Evolutionary conservation across 768 basidiomycete genomes (phyloP), one percentile per base, ranked within the genome.

Genomic region (Boletus huronensis): DNA sequence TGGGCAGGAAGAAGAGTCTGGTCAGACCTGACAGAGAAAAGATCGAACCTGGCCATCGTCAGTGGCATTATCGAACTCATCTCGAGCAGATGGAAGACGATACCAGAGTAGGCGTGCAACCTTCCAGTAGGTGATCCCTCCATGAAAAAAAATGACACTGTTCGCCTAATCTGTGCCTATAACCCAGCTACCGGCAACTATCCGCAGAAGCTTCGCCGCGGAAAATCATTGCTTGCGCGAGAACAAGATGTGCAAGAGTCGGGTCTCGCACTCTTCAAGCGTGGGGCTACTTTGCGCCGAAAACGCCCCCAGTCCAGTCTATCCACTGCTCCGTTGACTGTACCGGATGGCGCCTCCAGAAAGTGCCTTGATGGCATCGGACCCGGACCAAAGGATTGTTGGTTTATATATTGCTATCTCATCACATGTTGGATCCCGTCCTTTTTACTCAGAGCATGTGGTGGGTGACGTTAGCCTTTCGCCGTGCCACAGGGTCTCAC

Each of bases 11-110:
- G 79, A 95, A 94, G 79, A 90, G 87, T 68, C 79, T 99, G 17
- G 90, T 98, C 50, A 77, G 81, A 52, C 96, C 96, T 5, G 96
- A 99, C 72, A 78, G 96, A 53, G 95, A 97, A 77, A 93, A 95
- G 78, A 91, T 98, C 62, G 94, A 98, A 65, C 93, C 94, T 10
- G 84, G 85, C 39, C 93, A 98, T 76, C 82, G 93, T 47, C 86
- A 94, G 64, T 98, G 88, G 87, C 89, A 98, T 73, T 98, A 98
- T 73, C 84, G 91, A 50, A 84, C 79, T 53, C 93, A 90, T 72
- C 91, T 91, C 19, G 87, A 88, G 23, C 83, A 85, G 68, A 74
- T 90, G 66, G 83, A 86, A 70, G 77, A 86, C 52, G 84, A 89
- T 64, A 79, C 83, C n/a, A 65, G 79, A 43, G 77, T 90, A 6